phyloP scores from a whole-genome alignment of 495 filamentous ascomycete genomes.

The Elaphomyces granulatus region DNA sequence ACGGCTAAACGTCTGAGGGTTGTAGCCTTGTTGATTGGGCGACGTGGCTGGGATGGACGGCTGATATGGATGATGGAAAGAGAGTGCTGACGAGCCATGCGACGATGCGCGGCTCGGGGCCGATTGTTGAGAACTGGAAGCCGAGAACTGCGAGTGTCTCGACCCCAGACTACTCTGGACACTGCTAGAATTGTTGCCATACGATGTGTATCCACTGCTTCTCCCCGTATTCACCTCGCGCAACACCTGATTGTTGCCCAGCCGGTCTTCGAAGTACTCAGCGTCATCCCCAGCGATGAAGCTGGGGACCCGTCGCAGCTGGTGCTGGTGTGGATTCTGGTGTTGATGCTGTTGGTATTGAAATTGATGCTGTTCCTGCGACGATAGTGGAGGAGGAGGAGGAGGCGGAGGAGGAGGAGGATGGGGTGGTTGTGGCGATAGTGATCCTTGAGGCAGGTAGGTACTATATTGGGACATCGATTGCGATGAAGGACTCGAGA shows the following conservation, averaged over 20 bases:
- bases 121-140: constrained; percentile 27
- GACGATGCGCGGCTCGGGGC: constrained; percentile 31
- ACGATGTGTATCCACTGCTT: constrained; percentile 6
- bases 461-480: constrained; percentile 7
- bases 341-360: constrained; percentile 16
- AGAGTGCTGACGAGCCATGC: constrained; percentile 27
- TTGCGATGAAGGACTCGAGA: neutral
- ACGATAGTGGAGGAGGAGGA: constrained; percentile 14
- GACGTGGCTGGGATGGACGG: constrained; percentile 28
- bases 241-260: constrained; percentile 26
- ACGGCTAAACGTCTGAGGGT: constrained; percentile 65
- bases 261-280: constrained; percentile 31
- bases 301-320: constrained; percentile 47
- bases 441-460: constrained; percentile 4
- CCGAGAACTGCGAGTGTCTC: constrained; percentile 19
- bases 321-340: constrained; percentile 11
- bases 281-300: constrained; percentile 71
- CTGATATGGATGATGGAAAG: constrained; percentile 46
- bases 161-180: constrained; percentile 12
- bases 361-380: constrained; percentile 10
- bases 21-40: constrained; percentile 50
- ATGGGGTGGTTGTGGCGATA: constrained; percentile 23
- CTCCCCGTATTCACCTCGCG: constrained; percentile 17
- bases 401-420: too few relatives aligned
- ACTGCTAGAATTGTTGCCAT: constrained; percentile 9